phyloP scores from a whole-genome alignment of 2,329 filamentous ascomycete genomes.

The Erysiphe pulchra region DNA sequence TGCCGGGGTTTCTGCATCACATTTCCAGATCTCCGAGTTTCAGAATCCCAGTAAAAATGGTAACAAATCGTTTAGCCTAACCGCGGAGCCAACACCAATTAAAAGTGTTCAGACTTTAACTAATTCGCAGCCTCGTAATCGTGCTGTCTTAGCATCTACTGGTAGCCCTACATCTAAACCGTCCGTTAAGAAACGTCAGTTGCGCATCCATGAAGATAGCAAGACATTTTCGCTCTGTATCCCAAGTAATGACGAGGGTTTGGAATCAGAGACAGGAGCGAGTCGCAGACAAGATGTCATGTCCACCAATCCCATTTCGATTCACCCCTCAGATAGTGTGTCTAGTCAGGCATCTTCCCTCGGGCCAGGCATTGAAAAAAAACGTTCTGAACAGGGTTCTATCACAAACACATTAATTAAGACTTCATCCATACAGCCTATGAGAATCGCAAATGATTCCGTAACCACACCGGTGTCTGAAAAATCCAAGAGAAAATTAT shows the following conservation, averaged over 20 bases:
- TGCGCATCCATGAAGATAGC: slow-evolving; percentile 11
- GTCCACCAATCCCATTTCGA: slow-evolving; percentile 1
- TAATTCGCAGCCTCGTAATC: slow-evolving; percentile 4
- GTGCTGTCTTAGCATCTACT: slow-evolving; percentile 7
- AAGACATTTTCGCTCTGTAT: slow-evolving; percentile 11
- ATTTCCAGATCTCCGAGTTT: slow-evolving; percentile 7
- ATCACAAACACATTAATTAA: neutral
- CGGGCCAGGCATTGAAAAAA: neutral
- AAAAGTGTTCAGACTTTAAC: neutral
- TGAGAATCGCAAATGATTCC: neutral
- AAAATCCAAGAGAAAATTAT: slow-evolving; percentile 7
- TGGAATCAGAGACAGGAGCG: neutral
- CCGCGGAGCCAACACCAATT: neutral
- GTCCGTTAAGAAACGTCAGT: slow-evolving; percentile 11
- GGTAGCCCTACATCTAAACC: slow-evolving; percentile 7
- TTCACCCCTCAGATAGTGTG: neutral
- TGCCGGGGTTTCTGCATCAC: slow-evolving; percentile 8
- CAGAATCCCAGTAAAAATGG: neutral
- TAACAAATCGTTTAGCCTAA: slow-evolving; percentile 7
- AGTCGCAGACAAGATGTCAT: neutral
- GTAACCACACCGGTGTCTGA: slow-evolving; percentile 7
- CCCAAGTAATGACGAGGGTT: neutral
- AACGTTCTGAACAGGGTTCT: neutral
- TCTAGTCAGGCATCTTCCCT: neutral
- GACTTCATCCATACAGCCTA: neutral